Evolutionary conservation across 371 early-diverging fungal species (phyloP).

Genomic region (Mortierella sp.): DNA sequence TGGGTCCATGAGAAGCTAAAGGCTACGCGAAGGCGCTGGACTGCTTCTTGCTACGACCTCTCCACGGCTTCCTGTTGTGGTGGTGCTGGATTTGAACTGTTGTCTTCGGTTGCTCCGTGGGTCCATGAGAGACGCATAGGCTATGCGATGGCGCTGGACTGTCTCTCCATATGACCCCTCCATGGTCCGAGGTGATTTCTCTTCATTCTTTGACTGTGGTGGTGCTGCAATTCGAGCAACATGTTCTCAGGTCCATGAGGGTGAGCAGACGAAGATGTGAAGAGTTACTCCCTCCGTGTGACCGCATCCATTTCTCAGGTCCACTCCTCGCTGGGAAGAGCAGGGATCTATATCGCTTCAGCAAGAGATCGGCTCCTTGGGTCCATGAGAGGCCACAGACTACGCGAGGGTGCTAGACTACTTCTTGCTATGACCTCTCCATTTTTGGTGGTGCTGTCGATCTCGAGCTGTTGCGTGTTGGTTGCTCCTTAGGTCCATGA

Average conservation of each 20-base stretch:
- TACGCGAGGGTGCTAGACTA: conserved; percentile 31
- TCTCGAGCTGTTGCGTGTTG: conserved; percentile 34
- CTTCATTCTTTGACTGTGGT: conserved; percentile 3
- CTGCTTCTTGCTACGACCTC: conserved; percentile 32
- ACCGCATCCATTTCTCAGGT: conserved; percentile 25
- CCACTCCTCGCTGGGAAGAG: conserved; percentile 45
- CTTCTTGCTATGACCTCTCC: conserved; percentile 34
- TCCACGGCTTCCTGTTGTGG: conserved; percentile 13
- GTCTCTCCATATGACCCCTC: conserved; percentile 30
- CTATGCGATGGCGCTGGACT: conserved; percentile 22
- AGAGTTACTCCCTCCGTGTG: conserved; percentile 16
- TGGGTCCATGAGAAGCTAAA: conserved; percentile 43
- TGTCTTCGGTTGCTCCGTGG: conserved; percentile 26
- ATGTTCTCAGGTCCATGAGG: conserved; percentile 44
- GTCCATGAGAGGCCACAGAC: conserved; percentile 42
- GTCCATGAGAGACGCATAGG: conserved; percentile 35
- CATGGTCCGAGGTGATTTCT: conserved; percentile 2
- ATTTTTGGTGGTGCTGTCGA: conserved; percentile 23
- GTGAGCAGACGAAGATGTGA: conserved; percentile 1
- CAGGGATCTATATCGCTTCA: conserved; percentile 40
- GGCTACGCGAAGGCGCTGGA: conserved; percentile 28
- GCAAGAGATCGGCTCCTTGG: conserved; percentile 22
- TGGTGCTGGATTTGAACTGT: conserved; percentile 27
- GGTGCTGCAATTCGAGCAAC: conserved; percentile 32
- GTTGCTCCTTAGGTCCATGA: conserved; percentile 44